phyloP scores from a whole-genome alignment of 805 yeast genomes.

The Metschnikowia dekortorum region DNA sequence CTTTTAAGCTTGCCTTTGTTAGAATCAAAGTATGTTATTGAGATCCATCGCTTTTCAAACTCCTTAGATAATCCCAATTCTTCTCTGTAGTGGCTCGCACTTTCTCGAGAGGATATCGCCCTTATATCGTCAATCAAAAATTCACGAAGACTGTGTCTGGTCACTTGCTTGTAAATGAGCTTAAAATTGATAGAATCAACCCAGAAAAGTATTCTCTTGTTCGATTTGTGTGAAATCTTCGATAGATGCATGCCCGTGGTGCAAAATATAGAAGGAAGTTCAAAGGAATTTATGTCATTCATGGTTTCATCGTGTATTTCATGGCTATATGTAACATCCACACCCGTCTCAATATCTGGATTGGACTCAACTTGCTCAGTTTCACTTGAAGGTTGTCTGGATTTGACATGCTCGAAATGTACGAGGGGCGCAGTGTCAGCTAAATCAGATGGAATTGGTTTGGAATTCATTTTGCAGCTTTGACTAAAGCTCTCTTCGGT shows the following conservation, averaged over 20 bases:
- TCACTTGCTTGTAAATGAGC: slow-evolving; percentile 44
- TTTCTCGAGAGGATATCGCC: slow-evolving; percentile 56
- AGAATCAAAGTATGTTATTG: slow-evolving; percentile 65
- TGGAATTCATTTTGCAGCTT: background rate
- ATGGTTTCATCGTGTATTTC: slow-evolving; percentile 3
- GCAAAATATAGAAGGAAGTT: slow-evolving; percentile 36
- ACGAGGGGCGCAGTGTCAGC: background rate
- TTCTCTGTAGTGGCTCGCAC: slow-evolving; percentile 82
- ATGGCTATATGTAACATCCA: background rate
- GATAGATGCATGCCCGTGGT: slow-evolving; percentile 58
- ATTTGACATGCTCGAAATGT: background rate
- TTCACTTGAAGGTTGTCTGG: background rate
- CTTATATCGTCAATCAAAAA: slow-evolving; percentile 58
- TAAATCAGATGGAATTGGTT: background rate
- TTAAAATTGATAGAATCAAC: slow-evolving; percentile 53
- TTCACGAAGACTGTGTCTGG: slow-evolving; percentile 20
- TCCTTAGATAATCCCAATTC: slow-evolving; percentile 72
- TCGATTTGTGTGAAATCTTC: slow-evolving; percentile 67
- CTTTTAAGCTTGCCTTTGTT: slow-evolving; percentile 66
- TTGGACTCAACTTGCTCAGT: background rate
- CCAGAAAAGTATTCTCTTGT: slow-evolving; percentile 51
- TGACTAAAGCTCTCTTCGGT: background rate
- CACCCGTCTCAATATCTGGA: background rate
- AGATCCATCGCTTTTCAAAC: slow-evolving; percentile 67
- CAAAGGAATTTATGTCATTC: slow-evolving; percentile 12